Percentiles rank a stretch among this genome's conserved stretches.
These are phyloP conservation scores for sorghum (Sorghum bicolor) DNA, from an alignment of 176 grass and related monocot species.

Conservation along the genomic window Sorghum_bicolor_NCBIv3 NC_012875.2:59019501-59020000, in stretches of 20 bases:
- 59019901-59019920: constrained; percentile 38
- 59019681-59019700: background rate
- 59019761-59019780: background rate
- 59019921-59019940: constrained; percentile 60
- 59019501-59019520: background rate
- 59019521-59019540: background rate
- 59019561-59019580: background rate
- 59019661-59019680: background rate
- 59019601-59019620: background rate
- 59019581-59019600: background rate
- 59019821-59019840: constrained; percentile 5
- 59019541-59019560: background rate
- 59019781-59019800: too few relatives aligned
- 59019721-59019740: background rate
- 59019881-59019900: constrained; percentile 1
- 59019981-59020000: background rate
- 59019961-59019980: constrained; percentile 43
- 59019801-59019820: background rate
- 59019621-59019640: background rate
- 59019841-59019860: background rate
- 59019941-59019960: constrained; percentile 57
- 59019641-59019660: background rate
- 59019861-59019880: background rate
- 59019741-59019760: background rate
- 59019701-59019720: background rate